Percentiles rank a stretch among this genome's conserved stretches.
Conservation (phyloP, 306 rosid species). For the Vigna nakashimae region DNA sequence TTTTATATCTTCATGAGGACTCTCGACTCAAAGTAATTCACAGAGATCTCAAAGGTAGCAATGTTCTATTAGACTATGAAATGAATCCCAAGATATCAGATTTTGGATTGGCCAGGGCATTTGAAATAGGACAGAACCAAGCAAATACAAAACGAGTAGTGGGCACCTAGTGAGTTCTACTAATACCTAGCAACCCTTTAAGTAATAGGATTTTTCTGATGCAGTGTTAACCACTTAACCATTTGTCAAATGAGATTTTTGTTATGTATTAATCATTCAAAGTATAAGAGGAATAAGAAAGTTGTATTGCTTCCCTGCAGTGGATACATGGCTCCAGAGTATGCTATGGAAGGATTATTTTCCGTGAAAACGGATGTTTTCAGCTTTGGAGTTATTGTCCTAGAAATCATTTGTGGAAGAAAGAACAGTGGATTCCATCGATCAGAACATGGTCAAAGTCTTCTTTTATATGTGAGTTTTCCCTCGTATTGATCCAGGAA, state of each 20-base stretch:
- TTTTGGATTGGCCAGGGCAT: conserved; percentile 58
- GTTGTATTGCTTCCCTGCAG: background rate
- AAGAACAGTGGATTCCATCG: conserved; percentile 45
- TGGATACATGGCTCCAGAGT: conserved; percentile 67
- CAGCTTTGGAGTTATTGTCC: conserved; percentile 53
- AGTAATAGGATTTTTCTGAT: background rate
- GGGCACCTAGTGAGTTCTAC: conserved; percentile 53
- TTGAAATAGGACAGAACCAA: conserved; percentile 47
- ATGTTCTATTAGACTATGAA: conserved; percentile 52
- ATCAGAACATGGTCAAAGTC: conserved; percentile 47
- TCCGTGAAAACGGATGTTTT: conserved; percentile 56
- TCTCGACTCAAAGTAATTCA: conserved; percentile 57
- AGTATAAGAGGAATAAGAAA: background rate
- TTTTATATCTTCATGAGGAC: conserved; percentile 62
- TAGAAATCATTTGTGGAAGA: conserved; percentile 54
- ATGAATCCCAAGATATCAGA: conserved; percentile 64
- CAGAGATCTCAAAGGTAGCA: conserved; percentile 59
- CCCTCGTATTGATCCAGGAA: background rate
- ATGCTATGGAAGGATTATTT: conserved; percentile 55
- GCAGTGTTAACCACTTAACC: background rate
- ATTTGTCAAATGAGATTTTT: background rate
- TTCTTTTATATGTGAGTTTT: conserved; percentile 46
- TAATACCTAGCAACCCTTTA: background rate
- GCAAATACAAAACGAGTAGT: conserved; percentile 56
- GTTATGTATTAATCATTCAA: background rate